Base-by-base conservation (phyloP, 768 basidiomycete genomes). In the Tephrocybe sp. region DNA sequence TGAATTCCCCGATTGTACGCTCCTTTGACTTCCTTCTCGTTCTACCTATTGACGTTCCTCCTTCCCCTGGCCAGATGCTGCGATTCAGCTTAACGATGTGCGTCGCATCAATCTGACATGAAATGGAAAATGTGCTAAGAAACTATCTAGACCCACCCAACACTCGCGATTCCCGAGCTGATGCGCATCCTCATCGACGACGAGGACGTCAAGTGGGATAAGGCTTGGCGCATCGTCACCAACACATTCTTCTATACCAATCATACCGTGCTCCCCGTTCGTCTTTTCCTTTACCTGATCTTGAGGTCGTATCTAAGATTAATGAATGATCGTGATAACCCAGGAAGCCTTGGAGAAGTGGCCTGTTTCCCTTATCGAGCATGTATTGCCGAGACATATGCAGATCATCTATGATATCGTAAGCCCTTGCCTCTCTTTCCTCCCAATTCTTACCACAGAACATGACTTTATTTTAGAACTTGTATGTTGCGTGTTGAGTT, bases 211-310 rank as follows among this genome's bases (percentile, higher is more conserved):
- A 58, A 71, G 1, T 99, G 93, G 89, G 80, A 83, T 54, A 58
- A 68, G 13, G 94, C 97, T 3, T 99, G 97, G 97, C 66, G 75
- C 19, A 91, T 98, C 58, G 84, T 87, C 38, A 91, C 83, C 45
- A 86, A 86, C 63, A 92, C 90, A 2, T 94, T 97, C 74, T 93
- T 90, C 68, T 98, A 93, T 73, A 97, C 94, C 9, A 97, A 95
- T 65, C 94, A 93, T 68, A 93, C 91, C 7, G 94, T 98, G 24
- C 74, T 97, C 24, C 90, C 92, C 19, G 91, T 87, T 33, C 59
- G 82, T 77, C 57, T 41, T 42, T 13, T 13, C 5, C 19, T 33
- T 5, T 15, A 19, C 37, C 42, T 27, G 27, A 12, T 33, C 21
- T n/a, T n/a, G n/a, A n/a, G n/a, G n/a, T n/a, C n/a, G n/a, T n/a